Base-by-base conservation (phyloP, 805 yeast genomes). In the Metschnikowia lachancei region DNA sequence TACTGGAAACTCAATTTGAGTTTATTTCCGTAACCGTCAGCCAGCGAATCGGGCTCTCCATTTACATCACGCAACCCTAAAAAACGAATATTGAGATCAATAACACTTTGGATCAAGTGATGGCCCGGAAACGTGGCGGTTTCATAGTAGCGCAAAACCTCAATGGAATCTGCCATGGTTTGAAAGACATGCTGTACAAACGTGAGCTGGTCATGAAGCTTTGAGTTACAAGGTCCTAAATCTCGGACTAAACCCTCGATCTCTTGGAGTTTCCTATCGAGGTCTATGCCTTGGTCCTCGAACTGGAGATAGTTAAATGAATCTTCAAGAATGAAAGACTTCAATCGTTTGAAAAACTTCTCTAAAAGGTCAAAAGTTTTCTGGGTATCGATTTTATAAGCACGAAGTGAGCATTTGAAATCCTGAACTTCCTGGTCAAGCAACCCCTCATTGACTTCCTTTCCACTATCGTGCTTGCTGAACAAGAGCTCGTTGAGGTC, bases 31-130 rank as follows among this genome's bases (percentile, higher is more conserved):
- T 16, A 45, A 16, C 34, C 38, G 2, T 30, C 13, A 4, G n/a
- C 3, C 31, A 10, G 29, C 0, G 22, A 16, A 12, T 45, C 48
- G 17, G 44, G 44, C n/a, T 40, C 28, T 7, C 48, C 48, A 5
- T 20, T 12, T 9, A 22, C 7, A 30, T 45, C 19, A n/a, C 38
- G 45, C n/a, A 45, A 36, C 3, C 14, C 36, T 18, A 45, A 36
- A 30, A 45, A 41, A 38, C 48, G 35, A 11, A 40, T 30, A 24
- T 40, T 40, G 17, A 45, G 44, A 19, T 45, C 48, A n/a, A 40
- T 31, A 19, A 45, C 24, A 3, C n/a, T n/a, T 16, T 31, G 31
- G 4, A 45, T 11, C 35, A 32, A 11, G 14, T 2, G 7, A 29
- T 40, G 48, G 16, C 41, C 48, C 2, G 41, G 37, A n/a, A 24